Conservation (phyloP, 2,329 filamentous ascomycete genomes). For the Nothophoma quercina region DNA sequence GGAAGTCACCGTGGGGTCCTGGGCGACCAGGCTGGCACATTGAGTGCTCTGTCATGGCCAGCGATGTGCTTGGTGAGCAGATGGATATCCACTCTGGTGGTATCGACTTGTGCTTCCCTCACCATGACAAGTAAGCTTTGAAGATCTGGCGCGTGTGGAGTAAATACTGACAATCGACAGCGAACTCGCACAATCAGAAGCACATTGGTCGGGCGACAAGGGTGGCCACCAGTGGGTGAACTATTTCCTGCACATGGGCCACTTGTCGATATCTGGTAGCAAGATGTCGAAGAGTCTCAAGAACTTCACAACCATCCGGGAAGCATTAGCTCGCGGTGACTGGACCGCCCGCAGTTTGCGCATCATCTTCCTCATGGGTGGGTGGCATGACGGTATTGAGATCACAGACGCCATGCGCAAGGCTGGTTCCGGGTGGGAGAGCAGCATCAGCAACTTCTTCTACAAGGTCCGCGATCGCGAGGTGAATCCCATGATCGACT, state of each 20-base stretch:
- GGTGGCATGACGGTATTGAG: constrained; percentile 91
- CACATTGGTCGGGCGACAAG: constrained; percentile 68
- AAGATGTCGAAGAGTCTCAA: constrained; percentile 98
- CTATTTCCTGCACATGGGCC: constrained; percentile 96
- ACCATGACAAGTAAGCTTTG: constrained; percentile 66
- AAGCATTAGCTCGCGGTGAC: constrained; percentile 72
- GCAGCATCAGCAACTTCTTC: constrained; percentile 76
- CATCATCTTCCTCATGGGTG: constrained; percentile 85
- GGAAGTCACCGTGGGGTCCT: constrained; percentile 86
- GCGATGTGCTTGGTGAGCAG: constrained; percentile 79
- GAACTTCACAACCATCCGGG: constrained; percentile 93
- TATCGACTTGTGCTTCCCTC: constrained; percentile 87
- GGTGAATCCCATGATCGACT: constrained; percentile 42
- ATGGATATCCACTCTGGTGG: constrained; percentile 96
- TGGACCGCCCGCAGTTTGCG: constrained; percentile 83
- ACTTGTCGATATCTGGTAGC: constrained; percentile 84
- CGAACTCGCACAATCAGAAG: constrained; percentile 87
- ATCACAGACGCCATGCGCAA: constrained; percentile 84
- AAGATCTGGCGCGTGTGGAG: neutral
- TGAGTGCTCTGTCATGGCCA: constrained; percentile 96
- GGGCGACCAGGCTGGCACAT: constrained; percentile 96
- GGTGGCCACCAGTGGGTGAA: constrained; percentile 79
- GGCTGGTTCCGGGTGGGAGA: constrained; percentile 80
- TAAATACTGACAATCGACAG: constrained; percentile 13
- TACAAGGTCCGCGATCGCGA: constrained; percentile 63